phyloP scores from a whole-genome alignment of 352 stramenopile species.

The Pythium scleroteichum region DNA sequence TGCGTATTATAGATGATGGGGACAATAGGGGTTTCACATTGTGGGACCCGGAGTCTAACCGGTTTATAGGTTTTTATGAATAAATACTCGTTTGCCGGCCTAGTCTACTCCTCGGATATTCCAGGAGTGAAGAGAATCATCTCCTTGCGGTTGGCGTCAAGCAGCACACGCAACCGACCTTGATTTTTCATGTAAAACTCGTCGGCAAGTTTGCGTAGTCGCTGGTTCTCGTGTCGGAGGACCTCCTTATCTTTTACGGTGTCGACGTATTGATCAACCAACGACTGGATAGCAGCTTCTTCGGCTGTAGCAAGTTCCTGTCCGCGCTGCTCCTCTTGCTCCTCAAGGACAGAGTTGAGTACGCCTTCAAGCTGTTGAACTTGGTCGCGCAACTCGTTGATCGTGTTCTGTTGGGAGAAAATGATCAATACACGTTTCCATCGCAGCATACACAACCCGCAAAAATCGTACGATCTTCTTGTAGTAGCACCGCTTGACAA shows the following conservation, averaged over 20 bases:
- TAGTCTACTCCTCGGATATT: conserved; percentile 16
- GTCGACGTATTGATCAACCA: conserved; percentile 28
- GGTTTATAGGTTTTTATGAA: conserved; percentile 1
- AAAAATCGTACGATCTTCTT: conserved; percentile 69
- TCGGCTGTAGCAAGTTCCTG: not conserved
- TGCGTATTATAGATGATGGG: too few species aligned
- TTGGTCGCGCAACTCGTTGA: conserved; percentile 63
- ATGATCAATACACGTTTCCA: too few species aligned
- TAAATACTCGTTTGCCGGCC: conserved; percentile 4
- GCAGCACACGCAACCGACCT: conserved; percentile 52
- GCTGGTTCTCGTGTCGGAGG: conserved; percentile 63
- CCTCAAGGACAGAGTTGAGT: conserved; percentile 21
- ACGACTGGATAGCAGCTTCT: not conserved
- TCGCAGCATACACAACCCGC: too few species aligned
- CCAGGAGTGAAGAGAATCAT: conserved; percentile 30
- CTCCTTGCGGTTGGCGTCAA: conserved; percentile 59
- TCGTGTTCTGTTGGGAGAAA: conserved; percentile 51
- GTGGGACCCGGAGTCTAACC: too few species aligned
- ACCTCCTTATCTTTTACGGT: conserved; percentile 51
- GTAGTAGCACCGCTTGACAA: conserved; percentile 79
- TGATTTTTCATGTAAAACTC: conserved; percentile 86
- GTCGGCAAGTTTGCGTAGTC: conserved; percentile 60
- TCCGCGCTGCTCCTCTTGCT: conserved; percentile 13
- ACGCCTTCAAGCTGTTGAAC: conserved; percentile 29
- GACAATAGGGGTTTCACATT: too few species aligned